Evolutionary conservation across 2,329 filamentous ascomycete genomes (phyloP), one percentile per base, ranked within the genome.

Genomic region (Coniella vitis): DNA sequence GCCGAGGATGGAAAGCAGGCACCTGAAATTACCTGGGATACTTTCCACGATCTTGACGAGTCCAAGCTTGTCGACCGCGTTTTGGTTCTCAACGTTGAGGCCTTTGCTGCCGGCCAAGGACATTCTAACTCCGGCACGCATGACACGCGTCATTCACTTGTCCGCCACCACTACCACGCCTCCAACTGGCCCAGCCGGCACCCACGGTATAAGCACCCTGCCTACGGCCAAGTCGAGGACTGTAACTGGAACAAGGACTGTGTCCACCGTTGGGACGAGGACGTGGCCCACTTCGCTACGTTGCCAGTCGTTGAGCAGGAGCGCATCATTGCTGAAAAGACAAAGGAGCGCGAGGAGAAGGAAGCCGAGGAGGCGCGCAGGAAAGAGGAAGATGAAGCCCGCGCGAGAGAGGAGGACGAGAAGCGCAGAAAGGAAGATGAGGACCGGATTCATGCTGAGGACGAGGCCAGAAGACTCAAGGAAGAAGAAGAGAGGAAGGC

Each of bases 101-200:
- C 83, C 0, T 87, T 87, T 56, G 84, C 83, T 17, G 83, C 83
- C 1, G 83, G 83, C 13, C 83, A 86, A 62, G 83, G 83, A 10
- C 83, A 87, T 62, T 86, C 83, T 0, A 77, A 87, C 60, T 85
- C 82, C 0, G 83, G 83, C 14, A 86, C 82, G 57, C 83, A 87
- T 62, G 75, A 83, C 44, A 73, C 81, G 1, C 71, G 81, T 46
- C 73, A 74, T 14, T 83, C 84, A 1, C 69, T 87, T 1, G 82
- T 87, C 17, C 84, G 81, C 62, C 84, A 87, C 60, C 83, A 86
- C 62, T 87, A 86, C 58, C 84, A 87, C 62, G 84, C 84, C 1
- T 87, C 83, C 1, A 77, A 79, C 49, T 87, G 84, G 84, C 84
- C 83, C 4, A 76, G 74, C 46, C 69, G 70, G 3, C 83, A 87